Evolutionary conservation across 2,329 filamentous ascomycete genomes (phyloP).

Genomic region (Paecilomyces niveus): DNA sequence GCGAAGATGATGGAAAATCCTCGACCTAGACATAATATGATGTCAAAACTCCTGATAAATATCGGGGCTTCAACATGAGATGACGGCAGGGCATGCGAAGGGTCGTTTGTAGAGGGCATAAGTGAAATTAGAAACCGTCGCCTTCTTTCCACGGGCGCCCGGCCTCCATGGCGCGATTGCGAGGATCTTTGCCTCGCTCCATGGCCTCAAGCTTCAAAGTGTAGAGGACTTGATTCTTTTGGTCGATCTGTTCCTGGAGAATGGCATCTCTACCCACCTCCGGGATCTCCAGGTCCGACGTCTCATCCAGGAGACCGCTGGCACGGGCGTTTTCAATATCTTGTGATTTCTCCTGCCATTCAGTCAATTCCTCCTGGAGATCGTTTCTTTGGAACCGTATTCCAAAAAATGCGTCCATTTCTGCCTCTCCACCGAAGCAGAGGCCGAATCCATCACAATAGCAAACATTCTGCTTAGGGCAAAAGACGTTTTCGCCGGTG

Average conservation of each 20-base stretch:
- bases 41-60: not conserved
- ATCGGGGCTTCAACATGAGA: not conserved
- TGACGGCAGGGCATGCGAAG: not conserved
- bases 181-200: constrained; percentile 45
- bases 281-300: constrained; percentile 26
- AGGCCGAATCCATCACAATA: constrained; percentile 59
- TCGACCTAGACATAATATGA: not conserved
- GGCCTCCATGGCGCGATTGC: constrained; percentile 44
- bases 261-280: constrained; percentile 37
- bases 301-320: constrained; percentile 15
- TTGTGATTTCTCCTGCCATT: constrained; percentile 35
- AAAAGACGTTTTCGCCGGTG: constrained; percentile 40
- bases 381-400: constrained; percentile 37
- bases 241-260: constrained; percentile 38
- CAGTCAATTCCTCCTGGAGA: constrained; percentile 27
- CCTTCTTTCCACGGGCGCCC: constrained; percentile 50
- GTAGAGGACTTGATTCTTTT: constrained; percentile 37
- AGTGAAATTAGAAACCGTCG: constrained; percentile 43
- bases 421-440: constrained; percentile 49
- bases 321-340: constrained; percentile 19
- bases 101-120: not conserved
- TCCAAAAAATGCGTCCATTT: constrained; percentile 44
- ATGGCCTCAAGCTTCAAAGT: constrained; percentile 39
- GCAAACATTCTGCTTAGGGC: constrained; percentile 48
- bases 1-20: not conserved